phyloP scores from a whole-genome alignment of 148 eudicot species.

The Chenopodium album region DNA sequence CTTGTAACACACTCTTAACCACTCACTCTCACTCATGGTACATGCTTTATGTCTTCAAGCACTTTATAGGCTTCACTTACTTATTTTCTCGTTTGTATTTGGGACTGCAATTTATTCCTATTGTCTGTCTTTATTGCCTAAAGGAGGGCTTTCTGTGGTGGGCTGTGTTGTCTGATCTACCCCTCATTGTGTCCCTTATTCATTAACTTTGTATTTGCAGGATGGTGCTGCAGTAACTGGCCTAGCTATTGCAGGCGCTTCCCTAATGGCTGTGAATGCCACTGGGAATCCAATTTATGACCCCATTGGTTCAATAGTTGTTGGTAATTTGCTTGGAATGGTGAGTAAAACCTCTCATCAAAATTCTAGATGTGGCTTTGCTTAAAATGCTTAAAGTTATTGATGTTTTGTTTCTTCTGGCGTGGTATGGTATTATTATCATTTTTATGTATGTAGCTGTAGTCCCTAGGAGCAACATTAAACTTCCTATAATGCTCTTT shows the following conservation, averaged over 20 bases:
- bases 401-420: not conserved
- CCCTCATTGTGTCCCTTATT: not conserved
- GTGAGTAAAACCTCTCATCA: constrained; percentile 30
- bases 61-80: not conserved
- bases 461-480: too few relatives aligned
- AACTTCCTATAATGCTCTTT: too few relatives aligned
- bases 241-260: constrained; percentile 81
- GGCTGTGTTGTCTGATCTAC: not conserved
- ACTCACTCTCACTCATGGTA: not conserved
- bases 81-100: not conserved
- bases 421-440: too few relatives aligned
- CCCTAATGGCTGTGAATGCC: constrained; percentile 77
- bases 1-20: not conserved
- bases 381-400: not conserved
- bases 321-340: constrained; percentile 95
- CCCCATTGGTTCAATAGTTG: constrained; percentile 90
- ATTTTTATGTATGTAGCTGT: too few relatives aligned
- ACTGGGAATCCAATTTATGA: constrained; percentile 96
- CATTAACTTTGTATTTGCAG: constrained; percentile 40
- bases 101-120: not conserved
- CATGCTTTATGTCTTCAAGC: not conserved
- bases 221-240: constrained; percentile 98
- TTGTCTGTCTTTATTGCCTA: not conserved
- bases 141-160: not conserved
- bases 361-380: not conserved